Percentiles rank a stretch among this genome's conserved stretches.
Conservation (phyloP, 352 stramenopile genomes). For the Plasmopara halstedii region DNA sequence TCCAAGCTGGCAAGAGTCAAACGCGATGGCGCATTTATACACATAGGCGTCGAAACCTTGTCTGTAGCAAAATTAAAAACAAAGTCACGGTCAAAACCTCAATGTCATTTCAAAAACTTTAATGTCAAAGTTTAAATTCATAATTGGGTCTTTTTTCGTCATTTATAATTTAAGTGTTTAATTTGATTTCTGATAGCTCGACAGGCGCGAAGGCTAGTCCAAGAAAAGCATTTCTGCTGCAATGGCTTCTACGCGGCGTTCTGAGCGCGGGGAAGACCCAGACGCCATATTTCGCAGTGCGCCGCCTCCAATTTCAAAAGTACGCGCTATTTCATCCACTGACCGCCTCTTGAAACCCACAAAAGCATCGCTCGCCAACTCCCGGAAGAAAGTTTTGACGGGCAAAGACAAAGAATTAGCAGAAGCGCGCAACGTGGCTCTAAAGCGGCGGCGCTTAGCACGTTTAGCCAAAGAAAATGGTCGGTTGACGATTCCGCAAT, state of each 20-base stretch:
- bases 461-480: conserved; percentile 47
- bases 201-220: conserved; percentile 4
- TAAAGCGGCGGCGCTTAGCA: conserved; percentile 22
- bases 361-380: conserved; percentile 39
- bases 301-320: conserved; percentile 36
- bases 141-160: no score
- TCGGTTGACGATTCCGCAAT: conserved; percentile 57
- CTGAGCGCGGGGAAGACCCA: conserved; percentile 29
- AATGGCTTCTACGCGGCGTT: conserved; percentile 16
- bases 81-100: no score
- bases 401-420: conserved; percentile 35
- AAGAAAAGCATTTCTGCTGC: conserved; percentile 9
- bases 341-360: conserved; percentile 58
- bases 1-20: no score
- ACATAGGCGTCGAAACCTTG: no score
- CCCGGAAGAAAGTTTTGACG: conserved; percentile 34
- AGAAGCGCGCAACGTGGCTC: conserved; percentile 26
- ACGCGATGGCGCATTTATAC: no score
- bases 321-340: conserved; percentile 46
- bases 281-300: conserved; percentile 39
- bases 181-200: no score
- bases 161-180: no score
- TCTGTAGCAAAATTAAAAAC: no score
- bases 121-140: no score
- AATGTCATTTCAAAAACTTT: no score